Evolutionary conservation across 495 filamentous ascomycete species (phyloP).

Genomic region (Trichoderma gamsii): DNA sequence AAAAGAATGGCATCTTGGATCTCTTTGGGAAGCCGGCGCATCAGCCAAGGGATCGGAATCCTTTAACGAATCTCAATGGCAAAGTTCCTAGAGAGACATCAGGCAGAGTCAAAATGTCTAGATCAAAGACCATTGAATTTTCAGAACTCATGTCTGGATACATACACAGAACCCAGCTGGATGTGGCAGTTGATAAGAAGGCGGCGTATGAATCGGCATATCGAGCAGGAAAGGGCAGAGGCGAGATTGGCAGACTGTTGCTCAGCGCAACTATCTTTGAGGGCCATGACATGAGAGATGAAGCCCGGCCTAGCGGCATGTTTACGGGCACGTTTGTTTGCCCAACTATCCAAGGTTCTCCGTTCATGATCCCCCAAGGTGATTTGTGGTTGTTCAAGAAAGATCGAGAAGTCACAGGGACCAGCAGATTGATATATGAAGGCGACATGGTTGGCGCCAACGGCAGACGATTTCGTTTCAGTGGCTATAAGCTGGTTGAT

Average conservation of each 20-base stretch:
- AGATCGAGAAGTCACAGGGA: slow-evolving; percentile 48
- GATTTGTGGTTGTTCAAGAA: slow-evolving; percentile 53
- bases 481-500: slow-evolving; percentile 59
- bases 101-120: not conserved
- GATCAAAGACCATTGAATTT: slow-evolving; percentile 49
- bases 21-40: slow-evolving; percentile 39
- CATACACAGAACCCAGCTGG: slow-evolving; percentile 44
- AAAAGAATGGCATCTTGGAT: slow-evolving; percentile 46
- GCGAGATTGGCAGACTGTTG: slow-evolving; percentile 54
- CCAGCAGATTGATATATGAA: slow-evolving; percentile 54
- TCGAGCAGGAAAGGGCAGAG: slow-evolving; percentile 44
- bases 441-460: slow-evolving; percentile 52
- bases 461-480: slow-evolving; percentile 47
- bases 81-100: slow-evolving; percentile 11
- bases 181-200: slow-evolving; percentile 34
- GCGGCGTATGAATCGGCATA: slow-evolving; percentile 52
- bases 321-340: slow-evolving; percentile 60
- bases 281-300: slow-evolving; percentile 34
- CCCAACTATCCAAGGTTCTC: slow-evolving; percentile 46
- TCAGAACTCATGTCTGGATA: slow-evolving; percentile 60
- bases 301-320: slow-evolving; percentile 47
- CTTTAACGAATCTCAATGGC: slow-evolving; percentile 12
- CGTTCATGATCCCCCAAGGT: slow-evolving; percentile 52
- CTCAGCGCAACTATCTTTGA: slow-evolving; percentile 53
- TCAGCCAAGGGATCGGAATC: not conserved